Percentiles rank a stretch among this genome's conserved stretches.
phyloP scores from a whole-genome alignment of 805 yeast genomes.

The Hanseniaspora hatyaiensis region DNA sequence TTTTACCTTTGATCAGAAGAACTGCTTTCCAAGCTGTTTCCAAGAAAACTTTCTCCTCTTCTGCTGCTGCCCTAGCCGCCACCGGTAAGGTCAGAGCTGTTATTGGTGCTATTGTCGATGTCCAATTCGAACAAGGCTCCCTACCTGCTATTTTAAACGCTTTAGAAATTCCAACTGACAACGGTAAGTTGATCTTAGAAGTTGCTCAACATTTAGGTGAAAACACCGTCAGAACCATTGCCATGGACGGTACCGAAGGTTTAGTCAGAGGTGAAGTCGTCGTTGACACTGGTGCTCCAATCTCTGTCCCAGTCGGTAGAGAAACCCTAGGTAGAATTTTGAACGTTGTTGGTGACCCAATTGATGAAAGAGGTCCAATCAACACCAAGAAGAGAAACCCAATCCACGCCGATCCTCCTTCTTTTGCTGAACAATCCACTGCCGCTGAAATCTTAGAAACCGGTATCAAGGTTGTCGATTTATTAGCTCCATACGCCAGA shows the following conservation, averaged over 20 bases:
- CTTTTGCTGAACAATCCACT: conserved; percentile 94
- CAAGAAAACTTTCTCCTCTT: conserved; percentile 52
- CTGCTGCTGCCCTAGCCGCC: conserved; percentile 40
- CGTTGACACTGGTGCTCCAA: conserved; percentile 93
- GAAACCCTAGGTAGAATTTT: conserved; percentile 97
- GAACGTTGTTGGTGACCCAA: conserved; percentile 98
- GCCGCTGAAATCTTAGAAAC: conserved; percentile 97
- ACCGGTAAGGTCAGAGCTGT: conserved; percentile 91
- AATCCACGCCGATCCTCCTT: conserved; percentile 96
- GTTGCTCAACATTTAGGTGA: conserved; percentile 99
- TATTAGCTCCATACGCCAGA: conserved; percentile 99
- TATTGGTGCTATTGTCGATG: conserved; percentile 98
- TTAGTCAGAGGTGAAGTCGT: conserved; percentile 93
- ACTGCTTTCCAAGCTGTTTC: conserved; percentile 73
- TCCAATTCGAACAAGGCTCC: conserved; percentile 94
- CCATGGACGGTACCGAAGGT: conserved; percentile 99
- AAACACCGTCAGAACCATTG: conserved; percentile 99
- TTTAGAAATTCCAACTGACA: conserved; percentile 69
- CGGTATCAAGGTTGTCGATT: conserved; percentile 98
- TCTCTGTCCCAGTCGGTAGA: conserved; percentile 98
- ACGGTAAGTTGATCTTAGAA: conserved; percentile 82
- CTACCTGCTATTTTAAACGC: conserved; percentile 97
- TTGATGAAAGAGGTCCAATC: conserved; percentile 99
- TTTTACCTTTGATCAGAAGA: conserved; percentile 39
- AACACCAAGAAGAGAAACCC: conserved; percentile 87